Evolutionary conservation across 768 basidiomycete genomes (phyloP), one percentile per base, ranked within the genome.

Genomic region (Boletellus ananas): DNA sequence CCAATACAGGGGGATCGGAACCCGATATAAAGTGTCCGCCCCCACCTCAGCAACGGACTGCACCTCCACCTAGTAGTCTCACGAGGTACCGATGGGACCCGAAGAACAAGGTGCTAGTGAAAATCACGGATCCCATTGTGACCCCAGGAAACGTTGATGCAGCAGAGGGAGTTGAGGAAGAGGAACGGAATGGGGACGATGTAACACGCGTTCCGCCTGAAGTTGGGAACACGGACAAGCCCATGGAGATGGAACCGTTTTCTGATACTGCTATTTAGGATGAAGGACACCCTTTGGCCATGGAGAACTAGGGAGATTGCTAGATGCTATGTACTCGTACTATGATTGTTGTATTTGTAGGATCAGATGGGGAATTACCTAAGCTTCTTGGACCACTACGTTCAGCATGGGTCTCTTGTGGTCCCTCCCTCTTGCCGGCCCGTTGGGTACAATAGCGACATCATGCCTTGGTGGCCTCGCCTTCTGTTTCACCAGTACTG

Each of bases 401-500:
- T n/a, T 16, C 47, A 44, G 12, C 58, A 91, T 91, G 89, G 89
- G 89, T 55, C 60, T 87, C 29, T 67, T 90, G 40, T 60, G 91
- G 56, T 90, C 87, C 45, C 67, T 91, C 9, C 89, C 89, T 12
- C 64, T 91, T 13, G 78, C 80, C 43, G 85, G 89, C 49, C 72
- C 79, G 18, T 68, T 90, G 29, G 77, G 82, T 18, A 77, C 87
- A 8, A 74, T 97, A 41, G 92, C 79, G 1, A 77, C 91, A 11
- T 94, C 93, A 68, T 91, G 87, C 59, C 72, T 97, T 13, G 86
- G 83, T 1, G 88, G 88, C 5, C 59, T 90, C 25, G 89, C 90
- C 0, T 93, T 93, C 64, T 92, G 84, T 68, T 93, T 83, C 61
- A 90, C 90, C 8, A 90, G 88, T 34, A 90, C 84, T 38, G 89